phyloP scores from a whole-genome alignment of 441 rosid genomes.

The Sinapis alba region DNA sequence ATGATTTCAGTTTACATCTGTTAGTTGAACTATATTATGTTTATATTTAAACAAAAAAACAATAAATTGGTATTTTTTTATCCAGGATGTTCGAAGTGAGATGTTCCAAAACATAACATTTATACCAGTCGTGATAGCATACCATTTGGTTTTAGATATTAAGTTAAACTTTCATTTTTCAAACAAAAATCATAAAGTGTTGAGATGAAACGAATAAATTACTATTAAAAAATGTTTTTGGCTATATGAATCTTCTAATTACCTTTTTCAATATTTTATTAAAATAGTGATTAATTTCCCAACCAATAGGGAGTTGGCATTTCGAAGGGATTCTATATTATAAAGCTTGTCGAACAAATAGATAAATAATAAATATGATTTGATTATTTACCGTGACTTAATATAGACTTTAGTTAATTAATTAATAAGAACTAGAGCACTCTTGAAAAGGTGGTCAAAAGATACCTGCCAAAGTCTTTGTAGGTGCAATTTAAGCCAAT shows the following conservation, averaged over 20 bases:
- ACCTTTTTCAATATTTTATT: not conserved
- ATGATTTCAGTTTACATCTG: not conserved
- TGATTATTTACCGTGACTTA: slow-evolving; percentile 10
- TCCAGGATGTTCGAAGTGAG: not conserved
- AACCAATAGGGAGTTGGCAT: slow-evolving; percentile 30
- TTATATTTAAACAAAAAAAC: not conserved
- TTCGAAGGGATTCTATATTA: slow-evolving; percentile 8
- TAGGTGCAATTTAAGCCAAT: slow-evolving; percentile 9
- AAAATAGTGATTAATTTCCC: slow-evolving; percentile 16
- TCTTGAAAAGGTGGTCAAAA: slow-evolving; percentile 37
- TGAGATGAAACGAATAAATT: not conserved
- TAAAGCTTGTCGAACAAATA: slow-evolving; percentile 20
- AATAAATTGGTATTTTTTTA: not conserved
- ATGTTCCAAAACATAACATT: not conserved
- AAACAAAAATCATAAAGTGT: not conserved
- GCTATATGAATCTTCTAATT: not conserved
- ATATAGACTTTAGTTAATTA: slow-evolving; percentile 12
- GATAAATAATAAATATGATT: slow-evolving; percentile 24
- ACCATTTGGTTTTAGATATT: not conserved
- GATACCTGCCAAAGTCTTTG: slow-evolving; percentile 13
- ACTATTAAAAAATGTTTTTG: not conserved
- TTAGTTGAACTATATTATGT: not conserved
- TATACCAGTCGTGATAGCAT: not conserved
- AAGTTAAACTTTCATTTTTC: not conserved
- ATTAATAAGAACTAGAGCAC: slow-evolving; percentile 19